Conservation (phyloP, 345 rosid genomes). For the Lepidium aucheri region DNA sequence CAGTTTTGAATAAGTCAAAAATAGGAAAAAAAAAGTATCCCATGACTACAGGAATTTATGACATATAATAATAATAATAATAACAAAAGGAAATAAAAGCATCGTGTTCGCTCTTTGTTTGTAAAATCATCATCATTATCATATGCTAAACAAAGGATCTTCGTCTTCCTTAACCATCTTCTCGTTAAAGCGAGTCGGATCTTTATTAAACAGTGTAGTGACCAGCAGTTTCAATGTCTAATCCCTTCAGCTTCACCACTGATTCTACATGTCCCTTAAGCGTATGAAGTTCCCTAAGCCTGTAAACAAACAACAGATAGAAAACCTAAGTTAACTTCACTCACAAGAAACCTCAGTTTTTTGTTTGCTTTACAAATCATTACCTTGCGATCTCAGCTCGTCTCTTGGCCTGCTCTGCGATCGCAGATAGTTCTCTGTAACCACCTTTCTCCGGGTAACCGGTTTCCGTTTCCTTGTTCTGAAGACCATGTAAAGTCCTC, state of each 20-base stretch:
- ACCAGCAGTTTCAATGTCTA: conserved; percentile 75
- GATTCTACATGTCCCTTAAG: conserved; percentile 90
- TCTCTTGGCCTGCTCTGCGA: conserved; percentile 87
- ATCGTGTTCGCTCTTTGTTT: not conserved
- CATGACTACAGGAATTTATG: conserved; percentile 3
- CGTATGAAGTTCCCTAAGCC: conserved; percentile 79
- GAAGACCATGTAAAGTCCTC: conserved; percentile 80
- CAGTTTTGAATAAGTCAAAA: not conserved
- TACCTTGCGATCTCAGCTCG: conserved; percentile 89
- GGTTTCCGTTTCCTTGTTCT: conserved; percentile 40
- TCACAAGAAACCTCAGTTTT: not conserved
- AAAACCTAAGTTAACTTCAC: not conserved
- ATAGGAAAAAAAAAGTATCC: not conserved
- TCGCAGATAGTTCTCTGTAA: conserved; percentile 66
- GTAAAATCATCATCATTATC: conserved; percentile 10
- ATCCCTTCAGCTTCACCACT: conserved; percentile 77
- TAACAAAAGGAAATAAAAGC: not conserved
- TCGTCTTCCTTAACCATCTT: conserved; percentile 2
- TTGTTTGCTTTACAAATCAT: not conserved
- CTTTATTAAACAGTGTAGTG: conserved; percentile 58
- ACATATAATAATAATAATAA: not conserved
- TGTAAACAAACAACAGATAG: conserved; percentile 8
- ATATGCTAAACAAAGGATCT: not conserved
- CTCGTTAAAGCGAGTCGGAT: not conserved
- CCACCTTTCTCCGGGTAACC: conserved; percentile 50